Evolutionary conservation across 2,329 filamentous ascomycete genomes (phyloP).

Genomic region (Nemania abortiva): DNA sequence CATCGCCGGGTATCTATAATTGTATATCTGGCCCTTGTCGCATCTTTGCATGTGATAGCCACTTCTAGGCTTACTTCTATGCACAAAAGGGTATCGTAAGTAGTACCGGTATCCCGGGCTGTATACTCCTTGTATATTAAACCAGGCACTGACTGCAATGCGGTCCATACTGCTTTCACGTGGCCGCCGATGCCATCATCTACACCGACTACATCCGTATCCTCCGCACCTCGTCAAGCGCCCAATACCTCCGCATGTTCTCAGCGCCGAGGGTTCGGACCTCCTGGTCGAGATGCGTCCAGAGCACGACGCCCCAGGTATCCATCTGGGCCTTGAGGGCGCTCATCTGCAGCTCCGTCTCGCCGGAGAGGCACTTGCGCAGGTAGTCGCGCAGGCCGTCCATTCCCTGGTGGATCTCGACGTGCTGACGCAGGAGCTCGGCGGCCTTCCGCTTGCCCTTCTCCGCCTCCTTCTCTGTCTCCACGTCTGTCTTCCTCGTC

Average conservation of each 20-base stretch:
- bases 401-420: slow-evolving; percentile 81
- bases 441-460: slow-evolving; percentile 57
- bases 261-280: slow-evolving; percentile 82
- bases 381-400: slow-evolving; percentile 77
- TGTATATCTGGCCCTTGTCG: background rate
- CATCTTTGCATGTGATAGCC: background rate
- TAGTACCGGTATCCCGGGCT: background rate
- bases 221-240: slow-evolving; percentile 75
- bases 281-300: slow-evolving; percentile 87
- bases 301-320: slow-evolving; percentile 80
- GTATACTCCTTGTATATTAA: background rate
- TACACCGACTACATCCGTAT: slow-evolving; percentile 70
- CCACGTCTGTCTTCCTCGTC: background rate
- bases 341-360: slow-evolving; percentile 67
- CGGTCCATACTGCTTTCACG: too few species aligned
- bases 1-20: slow-evolving; percentile 6
- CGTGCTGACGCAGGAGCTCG: slow-evolving; percentile 79
- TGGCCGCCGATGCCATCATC: too few species aligned
- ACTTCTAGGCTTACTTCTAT: background rate
- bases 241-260: slow-evolving; percentile 90
- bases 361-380: slow-evolving; percentile 69
- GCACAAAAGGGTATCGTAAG: too few species aligned
- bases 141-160: background rate
- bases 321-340: slow-evolving; percentile 81
- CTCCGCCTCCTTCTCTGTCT: slow-evolving; percentile 19